phyloP scores from a whole-genome alignment of 352 stramenopile species.

The Peronospora tabacina region DNA sequence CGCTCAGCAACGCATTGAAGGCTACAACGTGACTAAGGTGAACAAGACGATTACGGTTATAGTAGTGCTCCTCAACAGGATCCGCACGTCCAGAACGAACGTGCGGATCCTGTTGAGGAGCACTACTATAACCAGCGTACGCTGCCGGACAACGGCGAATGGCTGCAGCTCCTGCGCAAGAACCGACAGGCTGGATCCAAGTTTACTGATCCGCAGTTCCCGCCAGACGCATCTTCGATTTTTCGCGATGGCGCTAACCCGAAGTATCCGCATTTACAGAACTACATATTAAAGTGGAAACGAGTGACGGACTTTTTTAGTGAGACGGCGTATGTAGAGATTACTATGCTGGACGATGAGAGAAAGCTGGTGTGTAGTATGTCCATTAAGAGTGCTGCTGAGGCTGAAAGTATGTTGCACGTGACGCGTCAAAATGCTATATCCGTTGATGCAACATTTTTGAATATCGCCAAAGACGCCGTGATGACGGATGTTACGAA shows the following conservation, averaged over 20 bases:
- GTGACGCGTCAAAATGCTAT: conserved; percentile 45
- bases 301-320: conserved; percentile 81
- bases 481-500: conserved; percentile 56
- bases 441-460: conserved; percentile 49
- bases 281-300: conserved; percentile 82
- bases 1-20: conserved; percentile 45
- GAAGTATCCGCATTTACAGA: conserved; percentile 61
- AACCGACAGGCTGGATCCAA: conserved; percentile 61
- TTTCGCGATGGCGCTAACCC: conserved; percentile 59
- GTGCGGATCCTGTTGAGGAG: conserved; percentile 48
- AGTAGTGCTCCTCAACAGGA: too few species aligned
- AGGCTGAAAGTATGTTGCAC: conserved; percentile 66
- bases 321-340: conserved; percentile 75
- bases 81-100: conserved; percentile 59
- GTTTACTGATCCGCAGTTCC: conserved; percentile 81
- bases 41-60: conserved; percentile 66
- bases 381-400: conserved; percentile 67
- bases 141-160: conserved; percentile 61
- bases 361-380: conserved; percentile 81
- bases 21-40: conserved; percentile 71
- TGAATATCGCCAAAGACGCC: conserved; percentile 58
- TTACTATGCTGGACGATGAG: conserved; percentile 77
- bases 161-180: conserved; percentile 66
- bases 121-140: conserved; percentile 60
- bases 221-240: conserved; percentile 55